Evolutionary conservation across 2,329 filamentous ascomycete species (phyloP), one percentile per base, ranked within the genome.

Genomic region (Escovopsis sp.): DNA sequence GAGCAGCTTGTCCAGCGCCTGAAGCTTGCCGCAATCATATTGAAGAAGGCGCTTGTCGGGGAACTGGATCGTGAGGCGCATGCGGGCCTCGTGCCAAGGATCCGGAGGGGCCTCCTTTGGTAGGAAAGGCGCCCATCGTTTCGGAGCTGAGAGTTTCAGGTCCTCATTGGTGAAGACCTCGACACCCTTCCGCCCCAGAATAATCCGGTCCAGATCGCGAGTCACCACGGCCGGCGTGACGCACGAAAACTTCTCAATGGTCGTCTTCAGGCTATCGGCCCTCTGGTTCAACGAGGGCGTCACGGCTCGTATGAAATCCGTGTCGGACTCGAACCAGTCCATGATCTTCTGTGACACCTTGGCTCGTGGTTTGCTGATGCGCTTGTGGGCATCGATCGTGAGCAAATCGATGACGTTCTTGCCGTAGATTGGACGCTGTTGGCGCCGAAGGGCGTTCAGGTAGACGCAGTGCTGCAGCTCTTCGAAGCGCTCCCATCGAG

Each of bases 21-120:
- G 91, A 4, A 98, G 74, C 61, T 98, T 98, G 52, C 91, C 91
- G 55, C 91, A 96, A 61, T 98, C 91, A 59, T 94, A 98, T 59
- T 98, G 89, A 1, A 98, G 68, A n/a, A 98, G 75, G 33, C 91
- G 77, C 58, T 88, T 94, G 59, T 98, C 91, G 0, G 93, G 91
- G 58, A 98, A 98, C 37, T 94, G 91, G 47, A 98, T 95, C 4
- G 85, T 93, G 12, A 93, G 70, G 19, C 87, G 82, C 73, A 94
- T 91, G 15, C 89, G 85, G 12, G 89, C 78, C 61, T 94, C 86
- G 52, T 98, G 91, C 72, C 91, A 95, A 1, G 88, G 86, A 55
- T 98, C 89, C 1, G 69, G 61, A 0, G 73, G 68, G 9, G 72
- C 57, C 50, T 72, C 67, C 48, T 72, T 70, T 8, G 73, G 73